Evolutionary conservation across 2,329 filamentous ascomycete genomes (phyloP).

Genomic region (Xylariaceae sp.): DNA sequence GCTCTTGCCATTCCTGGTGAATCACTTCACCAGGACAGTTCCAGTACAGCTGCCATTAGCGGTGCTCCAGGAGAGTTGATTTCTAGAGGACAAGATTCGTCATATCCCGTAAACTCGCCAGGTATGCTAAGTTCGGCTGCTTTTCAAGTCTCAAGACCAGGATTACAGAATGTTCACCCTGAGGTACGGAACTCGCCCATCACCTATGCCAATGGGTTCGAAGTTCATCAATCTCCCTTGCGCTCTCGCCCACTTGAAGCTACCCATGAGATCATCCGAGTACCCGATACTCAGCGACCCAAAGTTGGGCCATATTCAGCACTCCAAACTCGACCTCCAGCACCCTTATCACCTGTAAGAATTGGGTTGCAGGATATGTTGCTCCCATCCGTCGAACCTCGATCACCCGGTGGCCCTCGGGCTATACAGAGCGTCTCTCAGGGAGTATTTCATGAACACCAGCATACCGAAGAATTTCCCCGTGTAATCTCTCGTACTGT

Average conservation of each 20-base stretch:
- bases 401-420: constrained; percentile 21
- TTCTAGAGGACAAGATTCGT: constrained; percentile 17
- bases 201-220: constrained; percentile 1
- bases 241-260: constrained; percentile 11
- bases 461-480: constrained; percentile 18
- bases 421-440: constrained; percentile 14
- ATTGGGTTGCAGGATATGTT: constrained; percentile 30
- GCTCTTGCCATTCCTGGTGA: constrained; percentile 4
- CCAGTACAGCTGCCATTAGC: constrained; percentile 16
- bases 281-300: constrained; percentile 25
- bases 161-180: constrained; percentile 4
- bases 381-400: constrained; percentile 31
- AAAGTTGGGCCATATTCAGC: constrained; percentile 30
- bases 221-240: not conserved
- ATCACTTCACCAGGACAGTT: constrained; percentile 8
- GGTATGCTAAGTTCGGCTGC: constrained; percentile 5
- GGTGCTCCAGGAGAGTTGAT: constrained; percentile 17
- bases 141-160: constrained; percentile 6
- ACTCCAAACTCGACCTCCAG: constrained; percentile 10
- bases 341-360: constrained; percentile 25
- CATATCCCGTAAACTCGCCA: constrained; percentile 12
- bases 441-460: constrained; percentile 17
- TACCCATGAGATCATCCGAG: constrained; percentile 21
- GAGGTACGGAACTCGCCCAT: constrained; percentile 5
- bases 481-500: constrained; percentile 20